These are phyloP conservation scores for Ochetophila trinervis DNA, from an alignment of 306 rosid genomes.

Conservation along the genomic window DNA sequence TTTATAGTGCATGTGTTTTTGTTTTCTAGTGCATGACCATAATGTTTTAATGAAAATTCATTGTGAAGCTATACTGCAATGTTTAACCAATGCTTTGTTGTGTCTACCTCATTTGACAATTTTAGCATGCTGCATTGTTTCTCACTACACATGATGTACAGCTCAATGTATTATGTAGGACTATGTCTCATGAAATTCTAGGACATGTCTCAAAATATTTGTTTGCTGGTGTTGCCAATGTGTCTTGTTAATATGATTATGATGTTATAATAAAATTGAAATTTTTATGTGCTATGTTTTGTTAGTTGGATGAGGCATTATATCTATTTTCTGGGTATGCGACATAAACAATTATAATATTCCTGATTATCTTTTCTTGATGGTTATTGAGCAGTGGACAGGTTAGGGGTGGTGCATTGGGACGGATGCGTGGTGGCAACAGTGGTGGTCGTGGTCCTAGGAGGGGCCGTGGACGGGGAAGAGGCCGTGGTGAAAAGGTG, in stretches of 20 bases:
- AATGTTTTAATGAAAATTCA: too few relatives aligned
- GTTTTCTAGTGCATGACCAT: too few relatives aligned
- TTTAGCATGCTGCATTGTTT: too few relatives aligned
- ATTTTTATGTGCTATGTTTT: neutral
- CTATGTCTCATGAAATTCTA: too few relatives aligned
- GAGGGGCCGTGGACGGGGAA: constrained; percentile 42
- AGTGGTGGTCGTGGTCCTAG: constrained; percentile 53
- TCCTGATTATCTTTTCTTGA: constrained; percentile 17
- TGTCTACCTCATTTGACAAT: too few relatives aligned
- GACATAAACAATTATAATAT: neutral
- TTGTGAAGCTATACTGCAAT: too few relatives aligned
- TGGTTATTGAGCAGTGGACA: constrained; percentile 55
- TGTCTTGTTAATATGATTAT: neutral
- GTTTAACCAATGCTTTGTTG: too few relatives aligned
- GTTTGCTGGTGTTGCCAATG: too few relatives aligned
- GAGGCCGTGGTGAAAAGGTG: constrained; percentile 65
- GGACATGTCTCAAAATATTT: too few relatives aligned
- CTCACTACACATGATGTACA: too few relatives aligned
- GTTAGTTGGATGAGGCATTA: neutral
- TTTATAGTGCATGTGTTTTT: too few relatives aligned
- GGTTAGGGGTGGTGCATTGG: constrained; percentile 53
- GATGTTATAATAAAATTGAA: neutral
- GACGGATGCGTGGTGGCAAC: constrained; percentile 54
- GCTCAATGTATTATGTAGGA: too few relatives aligned
- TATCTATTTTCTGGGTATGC: neutral